These are phyloP conservation scores for Wickerhamiella allomyrinae DNA, from an alignment of 805 yeast species.

Conservation along the genomic window DNA sequence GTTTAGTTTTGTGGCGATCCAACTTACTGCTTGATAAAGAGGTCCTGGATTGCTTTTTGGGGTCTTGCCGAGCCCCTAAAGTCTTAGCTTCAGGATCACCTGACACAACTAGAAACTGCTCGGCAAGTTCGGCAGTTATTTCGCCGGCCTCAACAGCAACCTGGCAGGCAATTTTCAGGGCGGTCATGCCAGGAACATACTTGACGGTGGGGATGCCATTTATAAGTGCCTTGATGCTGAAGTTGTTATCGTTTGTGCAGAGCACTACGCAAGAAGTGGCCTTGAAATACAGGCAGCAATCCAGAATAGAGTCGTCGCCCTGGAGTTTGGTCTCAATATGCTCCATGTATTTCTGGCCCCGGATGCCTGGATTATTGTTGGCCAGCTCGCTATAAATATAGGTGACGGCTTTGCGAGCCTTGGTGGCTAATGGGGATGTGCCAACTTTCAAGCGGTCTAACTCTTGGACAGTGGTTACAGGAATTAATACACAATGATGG, in stretches of 20 bases:
- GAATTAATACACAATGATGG: slow-evolving; percentile 46
- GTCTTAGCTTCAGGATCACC: no score
- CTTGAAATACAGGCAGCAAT: slow-evolving; percentile 60
- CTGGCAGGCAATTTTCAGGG: slow-evolving; percentile 31
- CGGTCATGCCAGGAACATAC: slow-evolving; percentile 32
- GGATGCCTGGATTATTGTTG: slow-evolving; percentile 33
- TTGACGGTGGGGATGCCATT: slow-evolving; percentile 46
- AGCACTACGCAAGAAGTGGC: slow-evolving; percentile 33
- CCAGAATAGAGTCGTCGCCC: slow-evolving; percentile 75
- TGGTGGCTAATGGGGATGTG: slow-evolving; percentile 6
- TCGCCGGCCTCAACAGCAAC: slow-evolving; percentile 27
- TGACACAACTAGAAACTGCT: neutral
- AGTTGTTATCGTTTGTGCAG: slow-evolving; percentile 69
- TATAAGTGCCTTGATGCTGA: slow-evolving; percentile 62
- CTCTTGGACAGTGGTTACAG: slow-evolving; percentile 56
- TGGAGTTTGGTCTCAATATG: slow-evolving; percentile 30
- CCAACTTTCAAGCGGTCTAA: slow-evolving; percentile 68
- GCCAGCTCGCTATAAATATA: slow-evolving; percentile 62
- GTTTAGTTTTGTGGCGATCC: no score
- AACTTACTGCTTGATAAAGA: no score
- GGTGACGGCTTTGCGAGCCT: slow-evolving; percentile 57
- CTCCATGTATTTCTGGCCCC: slow-evolving; percentile 53
- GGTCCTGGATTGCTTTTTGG: no score
- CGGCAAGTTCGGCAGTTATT: neutral
- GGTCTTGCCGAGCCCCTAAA: no score